These are phyloP conservation scores for Phytomonas sp. DNA, from an alignment of 208 protist genomes.

Conservation along the genomic window DNA sequence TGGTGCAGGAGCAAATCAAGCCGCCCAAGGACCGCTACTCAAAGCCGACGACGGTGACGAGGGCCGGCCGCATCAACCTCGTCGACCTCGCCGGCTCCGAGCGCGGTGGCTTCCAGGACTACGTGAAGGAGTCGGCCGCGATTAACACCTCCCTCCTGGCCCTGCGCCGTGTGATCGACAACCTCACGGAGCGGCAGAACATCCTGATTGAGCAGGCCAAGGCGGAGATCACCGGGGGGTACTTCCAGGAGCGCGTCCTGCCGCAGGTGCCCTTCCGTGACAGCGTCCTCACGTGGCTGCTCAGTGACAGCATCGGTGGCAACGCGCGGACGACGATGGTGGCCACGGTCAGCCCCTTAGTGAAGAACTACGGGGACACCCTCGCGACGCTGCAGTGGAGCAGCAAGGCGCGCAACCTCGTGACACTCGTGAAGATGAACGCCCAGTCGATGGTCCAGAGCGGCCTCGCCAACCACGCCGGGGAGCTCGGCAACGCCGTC, in stretches of 20 bases:
- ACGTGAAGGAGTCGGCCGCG: slow-evolving; percentile 84
- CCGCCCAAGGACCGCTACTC: slow-evolving; percentile 66
- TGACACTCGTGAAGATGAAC: slow-evolving; percentile 85
- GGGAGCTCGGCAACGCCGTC: slow-evolving; percentile 65
- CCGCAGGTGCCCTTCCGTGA: slow-evolving; percentile 89
- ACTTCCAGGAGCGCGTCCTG: slow-evolving; percentile 51
- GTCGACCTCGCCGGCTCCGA: slow-evolving; percentile 88
- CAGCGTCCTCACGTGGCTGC: slow-evolving; percentile 84
- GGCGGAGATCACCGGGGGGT: slow-evolving; percentile 55
- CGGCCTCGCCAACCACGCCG: slow-evolving; percentile 55
- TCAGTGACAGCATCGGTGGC: slow-evolving; percentile 88
- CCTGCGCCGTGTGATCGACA: slow-evolving; percentile 83
- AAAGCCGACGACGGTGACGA: slow-evolving; percentile 46
- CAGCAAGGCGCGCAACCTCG: slow-evolving; percentile 83
- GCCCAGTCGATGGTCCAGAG: slow-evolving; percentile 67
- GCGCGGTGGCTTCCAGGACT: slow-evolving; percentile 84
- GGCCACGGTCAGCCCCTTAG: slow-evolving; percentile 80
- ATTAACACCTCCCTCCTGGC: slow-evolving; percentile 89
- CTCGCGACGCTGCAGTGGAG: slow-evolving; percentile 87
- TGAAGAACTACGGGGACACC: slow-evolving; percentile 86
- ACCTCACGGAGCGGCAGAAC: slow-evolving; percentile 82
- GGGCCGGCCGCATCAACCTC: slow-evolving; percentile 80
- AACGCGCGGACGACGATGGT: slow-evolving; percentile 90
- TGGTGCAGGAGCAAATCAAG: slow-evolving; percentile 64
- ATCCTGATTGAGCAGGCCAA: slow-evolving; percentile 82